Evolutionary conservation across 2,329 filamentous ascomycete genomes (phyloP).

Genomic region (Calonectria pseudoturangicola): DNA sequence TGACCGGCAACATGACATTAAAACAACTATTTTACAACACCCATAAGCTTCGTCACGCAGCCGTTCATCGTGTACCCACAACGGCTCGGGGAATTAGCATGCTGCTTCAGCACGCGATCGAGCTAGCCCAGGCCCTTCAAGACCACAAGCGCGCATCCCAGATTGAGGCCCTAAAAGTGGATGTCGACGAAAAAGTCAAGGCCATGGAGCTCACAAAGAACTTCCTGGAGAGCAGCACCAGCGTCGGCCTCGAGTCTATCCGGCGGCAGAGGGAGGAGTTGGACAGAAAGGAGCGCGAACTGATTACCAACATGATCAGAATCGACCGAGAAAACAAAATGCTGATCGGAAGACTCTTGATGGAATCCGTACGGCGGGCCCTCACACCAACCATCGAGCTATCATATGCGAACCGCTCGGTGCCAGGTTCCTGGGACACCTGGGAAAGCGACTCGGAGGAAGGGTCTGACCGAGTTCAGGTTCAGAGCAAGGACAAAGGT

Average conservation of each 20-base stretch:
- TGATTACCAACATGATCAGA: conserved; percentile 21
- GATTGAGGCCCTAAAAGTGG: neutral
- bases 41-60: conserved; percentile 23
- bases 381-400: neutral
- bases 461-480: neutral
- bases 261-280: conserved; percentile 24
- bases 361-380: conserved; percentile 4
- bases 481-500: conserved; percentile 8
- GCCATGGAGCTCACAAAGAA: conserved; percentile 32
- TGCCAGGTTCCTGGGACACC: neutral
- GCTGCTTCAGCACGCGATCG: conserved; percentile 8
- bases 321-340: conserved; percentile 18
- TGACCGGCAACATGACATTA: neutral
- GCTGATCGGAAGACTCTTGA: conserved; percentile 14
- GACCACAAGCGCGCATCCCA: conserved; percentile 12
- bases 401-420: neutral
- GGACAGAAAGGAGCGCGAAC: conserved; percentile 18
- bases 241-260: conserved; percentile 7
- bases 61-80: conserved; percentile 24
- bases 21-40: conserved; percentile 10
- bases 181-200: conserved; percentile 16
- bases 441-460: conserved; percentile 1
- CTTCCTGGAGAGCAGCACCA: conserved; percentile 24
- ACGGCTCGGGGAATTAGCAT: conserved; percentile 20
- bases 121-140: conserved; percentile 9